These are phyloP conservation scores for Wallacemonas sp. DNA, from an alignment of 208 protist genomes.

Conservation along the genomic window DNA sequence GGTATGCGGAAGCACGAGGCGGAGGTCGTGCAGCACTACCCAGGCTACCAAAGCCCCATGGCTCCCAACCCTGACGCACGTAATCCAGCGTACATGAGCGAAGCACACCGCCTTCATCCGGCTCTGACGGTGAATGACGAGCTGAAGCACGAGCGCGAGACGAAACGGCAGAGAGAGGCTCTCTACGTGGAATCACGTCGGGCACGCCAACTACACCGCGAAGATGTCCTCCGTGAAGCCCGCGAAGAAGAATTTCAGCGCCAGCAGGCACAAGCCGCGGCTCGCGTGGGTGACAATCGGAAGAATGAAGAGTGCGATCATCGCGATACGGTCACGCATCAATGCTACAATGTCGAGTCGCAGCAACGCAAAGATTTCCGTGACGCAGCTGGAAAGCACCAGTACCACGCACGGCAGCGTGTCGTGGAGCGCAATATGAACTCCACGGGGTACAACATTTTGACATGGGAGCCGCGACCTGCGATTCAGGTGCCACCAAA, in stretches of 20 bases:
- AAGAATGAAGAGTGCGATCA: slow-evolving; percentile 57
- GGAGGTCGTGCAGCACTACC: slow-evolving; percentile 64
- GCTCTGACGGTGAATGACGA: slow-evolving; percentile 41
- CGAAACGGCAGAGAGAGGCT: slow-evolving; percentile 1
- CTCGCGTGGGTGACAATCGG: slow-evolving; percentile 25
- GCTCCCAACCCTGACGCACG: slow-evolving; percentile 16
- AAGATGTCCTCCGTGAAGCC: slow-evolving; percentile 20
- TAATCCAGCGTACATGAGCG: slow-evolving; percentile 35
- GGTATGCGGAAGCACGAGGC: slow-evolving; percentile 62
- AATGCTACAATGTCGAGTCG: slow-evolving; percentile 45
- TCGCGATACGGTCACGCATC: slow-evolving; percentile 58
- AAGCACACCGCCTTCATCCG: slow-evolving; percentile 51
- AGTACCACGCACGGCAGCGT: slow-evolving; percentile 44
- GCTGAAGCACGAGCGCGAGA: slow-evolving; percentile 32
- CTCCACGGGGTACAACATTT: slow-evolving; percentile 55
- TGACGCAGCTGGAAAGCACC: slow-evolving; percentile 20
- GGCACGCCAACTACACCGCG: slow-evolving; percentile 22
- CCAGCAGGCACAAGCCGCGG: slow-evolving; percentile 22
- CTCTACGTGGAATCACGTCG: slow-evolving; percentile 18
- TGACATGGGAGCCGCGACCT: slow-evolving; percentile 43
- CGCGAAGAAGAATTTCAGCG: slow-evolving; percentile 38
- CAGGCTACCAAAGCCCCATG: slow-evolving; percentile 58
- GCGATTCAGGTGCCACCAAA: slow-evolving; percentile 25
- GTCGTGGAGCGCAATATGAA: slow-evolving; percentile 26
- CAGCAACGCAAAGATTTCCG: slow-evolving; percentile 19